Conservation (phyloP, 805 yeast species). For the Kodamaea jinghongensis region DNA sequence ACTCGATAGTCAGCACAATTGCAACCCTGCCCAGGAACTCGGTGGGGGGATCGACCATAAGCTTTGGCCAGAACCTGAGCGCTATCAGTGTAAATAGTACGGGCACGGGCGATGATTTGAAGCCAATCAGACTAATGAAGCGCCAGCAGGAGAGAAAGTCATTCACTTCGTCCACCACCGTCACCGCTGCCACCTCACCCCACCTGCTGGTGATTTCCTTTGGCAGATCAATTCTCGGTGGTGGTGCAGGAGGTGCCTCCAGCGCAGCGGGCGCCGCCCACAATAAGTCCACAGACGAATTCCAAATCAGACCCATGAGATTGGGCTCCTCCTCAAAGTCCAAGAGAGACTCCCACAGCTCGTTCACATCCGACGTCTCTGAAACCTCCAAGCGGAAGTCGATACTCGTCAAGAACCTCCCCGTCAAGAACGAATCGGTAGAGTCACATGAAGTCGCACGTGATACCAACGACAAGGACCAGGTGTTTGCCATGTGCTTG, state of each 20-base stretch:
- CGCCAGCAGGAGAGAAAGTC: constrained; percentile 17
- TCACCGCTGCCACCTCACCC: constrained; percentile 2
- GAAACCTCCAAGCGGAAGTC: constrained; percentile 14
- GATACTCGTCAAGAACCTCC: constrained; percentile 38
- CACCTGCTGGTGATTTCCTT: constrained; percentile 3
- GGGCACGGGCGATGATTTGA: constrained; percentile 11
- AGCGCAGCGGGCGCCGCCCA: constrained; percentile 1
- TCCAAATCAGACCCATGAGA: constrained; percentile 39
- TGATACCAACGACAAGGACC: background rate
- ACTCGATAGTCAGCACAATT: background rate
- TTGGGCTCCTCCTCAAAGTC: constrained; percentile 15
- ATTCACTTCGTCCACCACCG: background rate
- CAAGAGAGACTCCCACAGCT: background rate
- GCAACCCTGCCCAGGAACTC: background rate
- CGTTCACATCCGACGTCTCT: background rate
- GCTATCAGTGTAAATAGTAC: constrained; percentile 4
- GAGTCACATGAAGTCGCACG: too few relatives aligned
- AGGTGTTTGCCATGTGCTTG: constrained; percentile 79
- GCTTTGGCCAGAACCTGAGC: background rate
- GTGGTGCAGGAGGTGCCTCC: too few relatives aligned
- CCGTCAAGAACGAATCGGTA: background rate
- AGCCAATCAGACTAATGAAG: constrained; percentile 30
- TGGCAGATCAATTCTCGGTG: constrained; percentile 1
- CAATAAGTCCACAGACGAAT: constrained; percentile 21
- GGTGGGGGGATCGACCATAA: constrained; percentile 2